Evolutionary conservation across 1,284 basidiomycete genomes (phyloP), one percentile per base, ranked within the genome.

Genomic region (Ceratobasidium theobromae): DNA sequence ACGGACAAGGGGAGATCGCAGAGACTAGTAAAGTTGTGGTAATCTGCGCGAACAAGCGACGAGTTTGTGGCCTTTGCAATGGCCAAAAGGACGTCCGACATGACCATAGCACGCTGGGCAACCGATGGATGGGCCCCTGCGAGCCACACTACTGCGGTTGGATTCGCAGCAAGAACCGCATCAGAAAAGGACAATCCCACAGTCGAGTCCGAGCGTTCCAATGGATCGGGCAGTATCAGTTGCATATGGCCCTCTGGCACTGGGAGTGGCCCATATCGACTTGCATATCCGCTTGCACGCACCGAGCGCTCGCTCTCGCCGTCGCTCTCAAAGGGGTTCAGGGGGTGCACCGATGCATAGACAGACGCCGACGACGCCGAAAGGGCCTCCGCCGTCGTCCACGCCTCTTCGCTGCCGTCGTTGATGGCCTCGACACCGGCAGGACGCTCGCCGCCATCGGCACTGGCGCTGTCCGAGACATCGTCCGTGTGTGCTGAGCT

Each of bases 321-420:
- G 5, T 51, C 57, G 33, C 33, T 45, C 46, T 62, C 57, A 51
- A 62, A 62, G 23, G 57, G 57, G 45, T 62, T 62, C 43, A 58
- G 55, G 55, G 57, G 57, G 32, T 51, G 57, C 3, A 46, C 45
- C 1, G 57, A 62, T 18, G 57, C 45, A 28, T 62, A 62, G n/a
- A 51, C 40, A 3, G 57, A 62, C 2, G 57, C 57, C 1, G 46
- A 21, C 32, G 57, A 46, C 16, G 40, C 30, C 4, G 21, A 8
- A 8, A 46, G 4, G 2, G 45, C 55, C 41, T 48, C 46, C 1
- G 57, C 57, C 28, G 57, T 28, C 18, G 57, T 62, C 57, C 57
- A 62, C 14, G 57, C 57, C 32, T 62, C 57, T 32, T 62, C 57
- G 57, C 57, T 62, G 18, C 57, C 57, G 33, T 62, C 57, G 9